Conservation (phyloP, 345 rosid genomes). For the Gossypium bickii region DNA sequence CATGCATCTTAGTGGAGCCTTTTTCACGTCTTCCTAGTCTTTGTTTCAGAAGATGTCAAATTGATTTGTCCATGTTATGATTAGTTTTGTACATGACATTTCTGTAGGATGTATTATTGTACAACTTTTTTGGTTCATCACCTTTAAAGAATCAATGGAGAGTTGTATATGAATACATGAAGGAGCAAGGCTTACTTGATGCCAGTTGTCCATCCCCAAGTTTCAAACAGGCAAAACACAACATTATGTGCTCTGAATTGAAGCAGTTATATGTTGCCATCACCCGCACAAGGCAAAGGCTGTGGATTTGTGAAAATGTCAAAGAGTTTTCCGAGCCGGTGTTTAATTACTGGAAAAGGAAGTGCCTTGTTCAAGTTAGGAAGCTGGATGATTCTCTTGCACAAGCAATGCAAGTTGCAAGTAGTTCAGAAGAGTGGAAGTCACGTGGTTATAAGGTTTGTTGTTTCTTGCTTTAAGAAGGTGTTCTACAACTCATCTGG, state of each 20-base stretch:
- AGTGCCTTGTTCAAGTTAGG: conserved; percentile 30
- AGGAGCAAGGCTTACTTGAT: conserved; percentile 29
- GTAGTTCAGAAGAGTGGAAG: conserved; percentile 49
- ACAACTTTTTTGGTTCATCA: conserved; percentile 50
- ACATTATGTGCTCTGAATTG: conserved; percentile 43
- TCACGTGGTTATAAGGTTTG: conserved; percentile 41
- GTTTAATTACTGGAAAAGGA: conserved; percentile 36
- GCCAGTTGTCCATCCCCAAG: conserved; percentile 21
- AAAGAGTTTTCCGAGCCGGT: conserved; percentile 37
- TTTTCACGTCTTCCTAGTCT: neutral
- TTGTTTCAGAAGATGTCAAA: neutral
- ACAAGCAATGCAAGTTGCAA: conserved; percentile 38
- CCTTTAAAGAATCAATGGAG: conserved; percentile 43
- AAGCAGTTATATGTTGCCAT: conserved; percentile 52
- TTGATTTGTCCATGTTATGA: neutral
- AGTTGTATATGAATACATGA: conserved; percentile 43
- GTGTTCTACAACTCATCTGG: neutral
- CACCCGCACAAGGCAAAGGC: conserved; percentile 49
- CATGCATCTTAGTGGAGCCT: neutral
- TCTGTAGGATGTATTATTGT: conserved; percentile 46
- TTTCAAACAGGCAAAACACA: conserved; percentile 35
- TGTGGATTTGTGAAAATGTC: conserved; percentile 47
- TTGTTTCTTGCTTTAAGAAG: neutral
- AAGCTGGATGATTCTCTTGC: conserved; percentile 34
- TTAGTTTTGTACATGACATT: neutral